Base-by-base conservation (phyloP, 2,329 filamentous ascomycete species). In the Fusarium neocosmosporiellum region DNA sequence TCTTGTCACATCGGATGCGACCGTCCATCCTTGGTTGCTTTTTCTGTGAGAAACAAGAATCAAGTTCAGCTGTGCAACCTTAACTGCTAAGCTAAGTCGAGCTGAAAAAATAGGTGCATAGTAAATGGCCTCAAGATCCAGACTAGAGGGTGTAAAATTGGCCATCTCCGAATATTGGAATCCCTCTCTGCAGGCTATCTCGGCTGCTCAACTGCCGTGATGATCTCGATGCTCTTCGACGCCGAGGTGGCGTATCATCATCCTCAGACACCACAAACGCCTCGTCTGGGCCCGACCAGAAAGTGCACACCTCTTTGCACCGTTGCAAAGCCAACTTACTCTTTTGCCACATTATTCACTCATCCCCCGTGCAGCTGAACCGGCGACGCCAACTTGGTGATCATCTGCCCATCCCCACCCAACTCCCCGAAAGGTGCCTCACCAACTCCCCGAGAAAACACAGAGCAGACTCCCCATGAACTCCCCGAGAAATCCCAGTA, bases 401-500 rank as follows among this genome's bases (percentile, higher is more conserved):
- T 55, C 22, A 33, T 43, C 46, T 55, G 48, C 66, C 41, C 43
- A 46, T 41, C 33, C 58, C 41, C 67, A 39, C 59, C 22, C 48
- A 63, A 33, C 46, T 62, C 58, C 48, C 36, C 60, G 60, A 54
- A 22, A 31, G 33, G 27, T n/a, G 53, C 31, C 24, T 63, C 60
- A 55, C 22, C 48, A 65, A 71, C 68, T 71, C 69, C 69, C 69
- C 69, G 69, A 67, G 18, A 61, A 41, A 36, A 9, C 8, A 14
- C 29, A 33, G 16, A 24, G 20, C 24, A 33, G 46, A 63, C 63
- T 70, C 63, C 69, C 63, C 63, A 55, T 62, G 37, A 65, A 72
- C 70, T 73, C 70, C 70, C 70, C 70, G 70, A 69, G 22, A 55
- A 50, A 20, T 39, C 48, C 62, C 46, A 41, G 39, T 18, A 34